Evolutionary conservation across 208 protist genomes (phyloP).

Genomic region (Herpetomonas muscarum): DNA sequence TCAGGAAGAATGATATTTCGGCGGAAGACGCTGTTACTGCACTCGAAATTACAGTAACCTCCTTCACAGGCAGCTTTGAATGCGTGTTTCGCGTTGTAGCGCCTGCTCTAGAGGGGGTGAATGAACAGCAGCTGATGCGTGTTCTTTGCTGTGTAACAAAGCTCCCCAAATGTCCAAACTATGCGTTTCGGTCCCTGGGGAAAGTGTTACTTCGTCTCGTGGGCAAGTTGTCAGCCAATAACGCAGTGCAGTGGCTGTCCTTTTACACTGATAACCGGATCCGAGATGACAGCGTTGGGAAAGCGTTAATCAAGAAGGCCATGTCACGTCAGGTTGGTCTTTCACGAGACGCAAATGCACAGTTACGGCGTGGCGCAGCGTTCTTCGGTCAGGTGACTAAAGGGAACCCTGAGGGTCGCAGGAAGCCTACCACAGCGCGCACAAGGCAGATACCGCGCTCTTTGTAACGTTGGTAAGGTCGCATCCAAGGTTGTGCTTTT

Average conservation of each 20-base stretch:
- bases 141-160: slow-evolving; percentile 32
- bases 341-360: not conserved
- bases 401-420: not conserved
- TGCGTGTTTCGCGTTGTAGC: slow-evolving; percentile 33
- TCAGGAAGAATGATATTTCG: slow-evolving; percentile 18
- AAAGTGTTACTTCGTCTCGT: slow-evolving; percentile 27
- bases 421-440: too few relatives aligned
- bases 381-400: not conserved
- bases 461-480: too few relatives aligned
- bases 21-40: slow-evolving; percentile 49
- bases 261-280: slow-evolving; percentile 55
- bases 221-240: slow-evolving; percentile 32
- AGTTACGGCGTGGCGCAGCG: not conserved
- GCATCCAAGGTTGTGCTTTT: too few relatives aligned
- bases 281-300: slow-evolving; percentile 65
- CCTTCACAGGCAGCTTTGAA: slow-evolving; percentile 22
- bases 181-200: slow-evolving; percentile 58
- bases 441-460: too few relatives aligned
- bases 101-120: slow-evolving; percentile 17
- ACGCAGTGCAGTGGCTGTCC: slow-evolving; percentile 54
- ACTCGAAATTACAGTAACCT: slow-evolving; percentile 23
- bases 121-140: slow-evolving; percentile 57
- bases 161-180: slow-evolving; percentile 32
- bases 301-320: slow-evolving; percentile 25
- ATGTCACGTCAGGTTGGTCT: not conserved